These are phyloP conservation scores for Exidia glandulosa DNA, from an alignment of 768 basidiomycete genomes.

Conservation along the genomic window DNA sequence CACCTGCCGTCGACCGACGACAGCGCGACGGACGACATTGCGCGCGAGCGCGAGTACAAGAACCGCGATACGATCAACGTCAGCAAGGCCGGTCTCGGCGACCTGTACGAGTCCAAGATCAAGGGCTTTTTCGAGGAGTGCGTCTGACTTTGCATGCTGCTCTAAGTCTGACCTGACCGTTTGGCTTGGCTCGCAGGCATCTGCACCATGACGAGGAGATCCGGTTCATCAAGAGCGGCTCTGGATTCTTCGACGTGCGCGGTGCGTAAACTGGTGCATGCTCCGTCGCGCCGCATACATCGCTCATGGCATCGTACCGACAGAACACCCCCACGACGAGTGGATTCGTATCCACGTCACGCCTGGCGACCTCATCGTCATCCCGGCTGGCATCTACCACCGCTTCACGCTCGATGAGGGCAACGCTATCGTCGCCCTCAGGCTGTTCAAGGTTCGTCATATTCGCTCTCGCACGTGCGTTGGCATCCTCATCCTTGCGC, in stretches of 20 bases:
- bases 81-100: slow-evolving; percentile 69
- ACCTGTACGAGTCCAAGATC: slow-evolving; percentile 72
- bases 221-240: slow-evolving; percentile 75
- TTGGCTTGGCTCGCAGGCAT: slow-evolving; percentile 37
- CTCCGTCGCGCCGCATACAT: background rate
- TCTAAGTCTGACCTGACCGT: no score
- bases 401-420: slow-evolving; percentile 80
- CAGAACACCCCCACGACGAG: slow-evolving; percentile 52
- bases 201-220: slow-evolving; percentile 97
- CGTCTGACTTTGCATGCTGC: slow-evolving; percentile 17
- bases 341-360: slow-evolving; percentile 77
- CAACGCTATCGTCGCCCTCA: slow-evolving; percentile 63
- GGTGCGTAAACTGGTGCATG: slow-evolving; percentile 39
- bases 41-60: slow-evolving; percentile 64
- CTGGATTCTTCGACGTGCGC: slow-evolving; percentile 86
- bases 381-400: slow-evolving; percentile 90
- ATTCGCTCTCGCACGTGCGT: no score
- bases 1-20: slow-evolving; percentile 44
- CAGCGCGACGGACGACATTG: slow-evolving; percentile 46
- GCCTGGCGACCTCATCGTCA: slow-evolving; percentile 73
- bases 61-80: slow-evolving; percentile 75
- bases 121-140: slow-evolving; percentile 79
- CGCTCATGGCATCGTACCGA: no score
- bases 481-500: no score
- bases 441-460: slow-evolving; percentile 89